Conservation (phyloP, 176 grass and related monocot species). For the Coix lacrymajobi region DNA sequence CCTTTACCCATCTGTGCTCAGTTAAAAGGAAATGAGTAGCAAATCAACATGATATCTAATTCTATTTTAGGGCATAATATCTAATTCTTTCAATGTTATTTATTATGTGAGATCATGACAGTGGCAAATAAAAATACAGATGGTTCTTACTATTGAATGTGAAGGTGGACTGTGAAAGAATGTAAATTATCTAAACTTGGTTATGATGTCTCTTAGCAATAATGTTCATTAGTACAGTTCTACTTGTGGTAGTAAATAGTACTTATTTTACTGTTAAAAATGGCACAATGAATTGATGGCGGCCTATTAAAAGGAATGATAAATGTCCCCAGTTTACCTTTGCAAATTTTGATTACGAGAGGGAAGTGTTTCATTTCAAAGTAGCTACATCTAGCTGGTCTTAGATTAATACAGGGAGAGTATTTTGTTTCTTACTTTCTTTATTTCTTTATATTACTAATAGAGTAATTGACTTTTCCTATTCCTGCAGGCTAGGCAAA, state of each 20-base stretch:
- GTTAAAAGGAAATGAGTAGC: not conserved
- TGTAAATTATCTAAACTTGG: constrained; percentile 11
- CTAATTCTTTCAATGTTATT: not conserved
- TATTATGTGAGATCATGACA: not conserved
- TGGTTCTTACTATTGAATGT: not conserved
- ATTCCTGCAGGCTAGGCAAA: constrained; percentile 73
- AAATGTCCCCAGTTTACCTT: not conserved
- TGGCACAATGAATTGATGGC: not conserved
- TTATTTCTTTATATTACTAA: not conserved
- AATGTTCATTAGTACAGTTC: not conserved
- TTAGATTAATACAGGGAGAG: constrained; percentile 7
- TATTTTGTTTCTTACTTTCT: not conserved
- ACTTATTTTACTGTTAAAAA: not conserved
- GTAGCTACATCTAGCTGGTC: not conserved
- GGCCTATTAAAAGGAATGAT: not conserved
- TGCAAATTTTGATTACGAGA: not conserved
- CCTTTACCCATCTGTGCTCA: not conserved
- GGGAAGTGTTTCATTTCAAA: not conserved
- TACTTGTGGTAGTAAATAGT: not conserved
- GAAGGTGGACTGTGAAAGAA: constrained; percentile 13
- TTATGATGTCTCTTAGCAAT: not conserved
- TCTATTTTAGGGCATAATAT: not conserved
- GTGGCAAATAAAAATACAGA: not conserved
- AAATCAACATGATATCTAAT: not conserved
- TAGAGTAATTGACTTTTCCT: constrained; percentile 10